phyloP scores from a whole-genome alignment of 2,329 filamentous ascomycete genomes.

The Fusarium torulosum region DNA sequence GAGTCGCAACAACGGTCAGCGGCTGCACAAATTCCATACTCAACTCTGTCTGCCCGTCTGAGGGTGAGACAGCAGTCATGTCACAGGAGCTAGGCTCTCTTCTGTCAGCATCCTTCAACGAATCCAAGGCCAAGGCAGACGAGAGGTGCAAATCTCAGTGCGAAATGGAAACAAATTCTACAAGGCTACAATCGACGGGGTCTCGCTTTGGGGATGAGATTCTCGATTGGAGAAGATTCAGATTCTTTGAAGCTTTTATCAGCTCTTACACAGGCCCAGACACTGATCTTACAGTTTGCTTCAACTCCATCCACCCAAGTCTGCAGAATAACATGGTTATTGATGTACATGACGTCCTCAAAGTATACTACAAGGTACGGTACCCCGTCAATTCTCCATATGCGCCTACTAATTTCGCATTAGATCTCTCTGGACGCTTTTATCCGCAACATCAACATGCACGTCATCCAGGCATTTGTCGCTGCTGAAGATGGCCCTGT shows the following conservation, averaged over 20 bases:
- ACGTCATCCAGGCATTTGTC: conserved; percentile 33
- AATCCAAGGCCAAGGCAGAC: not conserved
- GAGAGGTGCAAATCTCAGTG: conserved; percentile 15
- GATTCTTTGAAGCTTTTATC: conserved; percentile 31
- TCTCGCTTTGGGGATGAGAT: conserved; percentile 43
- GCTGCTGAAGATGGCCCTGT: conserved; percentile 36
- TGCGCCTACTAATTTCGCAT: not conserved
- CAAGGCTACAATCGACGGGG: conserved; percentile 42
- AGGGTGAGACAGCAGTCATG: conserved; percentile 33
- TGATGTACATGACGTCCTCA: conserved; percentile 54
- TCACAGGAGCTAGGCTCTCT: conserved; percentile 26
- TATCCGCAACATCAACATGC: conserved; percentile 39
- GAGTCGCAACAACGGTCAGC: conserved; percentile 33
- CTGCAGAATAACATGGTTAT: conserved; percentile 47
- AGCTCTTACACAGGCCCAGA: not conserved
- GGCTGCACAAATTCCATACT: conserved; percentile 38
- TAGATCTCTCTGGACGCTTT: conserved; percentile 49
- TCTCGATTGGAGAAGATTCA: conserved; percentile 32
- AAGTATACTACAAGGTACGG: conserved; percentile 55
- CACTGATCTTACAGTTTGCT: not conserved
- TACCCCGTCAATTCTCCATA: fast-evolving
- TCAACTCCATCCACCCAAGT: conserved; percentile 21
- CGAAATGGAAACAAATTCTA: conserved; percentile 25
- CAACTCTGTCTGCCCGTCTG: conserved; percentile 26
- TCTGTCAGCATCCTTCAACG: not conserved